These are phyloP conservation scores for Cymodocea nodosa DNA, from an alignment of 116 monocot species.

Conservation along the genomic window DNA sequence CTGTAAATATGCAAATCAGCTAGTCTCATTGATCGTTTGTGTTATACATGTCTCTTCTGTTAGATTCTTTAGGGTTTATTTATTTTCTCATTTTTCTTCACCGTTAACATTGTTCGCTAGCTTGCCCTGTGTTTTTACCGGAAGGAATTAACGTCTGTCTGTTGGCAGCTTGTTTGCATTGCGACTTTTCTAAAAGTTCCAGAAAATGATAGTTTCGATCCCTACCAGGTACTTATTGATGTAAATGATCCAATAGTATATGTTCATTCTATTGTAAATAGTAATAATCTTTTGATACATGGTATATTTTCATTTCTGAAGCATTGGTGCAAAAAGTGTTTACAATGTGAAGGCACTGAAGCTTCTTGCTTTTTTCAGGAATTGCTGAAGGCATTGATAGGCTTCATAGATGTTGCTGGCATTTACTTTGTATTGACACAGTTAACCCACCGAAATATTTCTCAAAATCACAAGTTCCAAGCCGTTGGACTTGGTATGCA, in stretches of 20 bases:
- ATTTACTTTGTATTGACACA: constrained; percentile 96
- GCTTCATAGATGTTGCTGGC: constrained; percentile 88
- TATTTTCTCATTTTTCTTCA: too few species aligned
- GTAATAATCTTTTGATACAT: too few species aligned
- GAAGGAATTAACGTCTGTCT: not conserved
- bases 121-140: not conserved
- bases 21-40: too few species aligned
- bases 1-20: too few species aligned
- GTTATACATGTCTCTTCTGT: too few species aligned
- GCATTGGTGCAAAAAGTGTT: not conserved
- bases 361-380: constrained; percentile 34
- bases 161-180: constrained; percentile 83
- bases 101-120: too few species aligned
- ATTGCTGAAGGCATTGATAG: constrained; percentile 79
- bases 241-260: too few species aligned
- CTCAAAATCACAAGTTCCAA: constrained; percentile 97
- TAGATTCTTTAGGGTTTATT: too few species aligned
- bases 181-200: constrained; percentile 95
- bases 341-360: not conserved
- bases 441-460: constrained; percentile 95
- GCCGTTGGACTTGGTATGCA: constrained; percentile 84
- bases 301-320: not conserved
- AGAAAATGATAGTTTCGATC: constrained; percentile 90
- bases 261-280: too few species aligned
- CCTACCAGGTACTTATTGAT: constrained; percentile 57